Evolutionary conservation across 2,329 filamentous ascomycete genomes (phyloP), one percentile per base, ranked within the genome.

Genomic region (Thyridium curvatum): DNA sequence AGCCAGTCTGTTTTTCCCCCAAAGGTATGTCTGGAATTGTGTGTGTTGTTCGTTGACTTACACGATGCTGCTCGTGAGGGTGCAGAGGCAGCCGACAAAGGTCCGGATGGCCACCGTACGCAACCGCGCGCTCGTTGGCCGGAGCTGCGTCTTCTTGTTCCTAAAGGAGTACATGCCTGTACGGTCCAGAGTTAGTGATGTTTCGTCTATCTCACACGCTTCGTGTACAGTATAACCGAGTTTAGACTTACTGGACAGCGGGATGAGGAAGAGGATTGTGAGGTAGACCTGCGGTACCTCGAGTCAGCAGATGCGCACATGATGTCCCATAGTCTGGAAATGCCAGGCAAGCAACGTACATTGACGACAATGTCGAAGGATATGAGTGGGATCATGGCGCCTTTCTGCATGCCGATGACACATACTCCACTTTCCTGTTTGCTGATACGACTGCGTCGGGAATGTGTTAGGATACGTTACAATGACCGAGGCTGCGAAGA

Each of bases 231-330:
- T 4, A 8, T 12, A 8, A 3, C 10, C 12, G n/a, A 7, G 12
- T 5, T 14, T 4, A 2, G 8, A 46, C 66, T 50, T 59, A 79
- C 74, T 64, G 42, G 68, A 71, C 2, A 83, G 52, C 3, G 77
- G 77, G n/a, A 74, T 61, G 3, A 84, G 58, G 52, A 84, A 82
- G n/a, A 82, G 60, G 4, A 71, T 62, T 2, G 77, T 83, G 1
- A 83, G 61, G 46, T 82, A 82, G 15, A 79, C 45, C 66, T 69
- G 32, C 12, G 14, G 6, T 12, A 34, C 17, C 9, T 33, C 31
- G 31, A 33, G 15, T 40, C 34, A 46, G 44, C 31, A 30, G 32
- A 4, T 13, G 29, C 12, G 7, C n/a, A n/a, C n/a, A n/a, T n/a
- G n/a, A n/a, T n/a, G n/a, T n/a, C 21, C 21, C 21, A 6, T 26